Conservation (phyloP, 441 rosid species). For the Pelargonium cotyledonis region DNA sequence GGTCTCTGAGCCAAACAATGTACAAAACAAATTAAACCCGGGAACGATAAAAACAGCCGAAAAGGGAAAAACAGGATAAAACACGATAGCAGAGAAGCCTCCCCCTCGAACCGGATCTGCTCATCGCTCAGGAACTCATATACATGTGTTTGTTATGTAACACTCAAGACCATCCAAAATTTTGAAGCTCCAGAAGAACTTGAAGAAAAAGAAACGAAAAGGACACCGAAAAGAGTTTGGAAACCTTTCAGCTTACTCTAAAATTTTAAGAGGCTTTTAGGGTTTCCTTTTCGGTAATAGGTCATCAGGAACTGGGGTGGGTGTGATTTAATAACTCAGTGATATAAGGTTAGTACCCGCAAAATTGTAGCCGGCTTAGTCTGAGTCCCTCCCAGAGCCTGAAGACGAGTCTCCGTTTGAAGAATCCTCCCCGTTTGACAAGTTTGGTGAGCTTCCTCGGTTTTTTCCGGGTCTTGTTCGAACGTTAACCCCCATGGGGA, state of each 20-base stretch:
- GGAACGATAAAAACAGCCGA: too few relatives aligned
- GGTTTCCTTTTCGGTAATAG: constrained; percentile 9
- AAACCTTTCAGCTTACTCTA: constrained; percentile 11
- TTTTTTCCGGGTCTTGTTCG: constrained; percentile 47
- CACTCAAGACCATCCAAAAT: constrained; percentile 32
- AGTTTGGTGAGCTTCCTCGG: constrained; percentile 24
- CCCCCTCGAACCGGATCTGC: constrained; percentile 11
- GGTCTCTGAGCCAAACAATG: constrained; percentile 1
- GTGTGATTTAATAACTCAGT: constrained; percentile 15
- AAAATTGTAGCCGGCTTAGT: constrained; percentile 25
- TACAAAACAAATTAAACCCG: constrained; percentile 4
- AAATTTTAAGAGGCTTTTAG: constrained; percentile 14
- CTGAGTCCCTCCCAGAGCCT: constrained; percentile 37
- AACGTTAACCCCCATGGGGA: constrained; percentile 50
- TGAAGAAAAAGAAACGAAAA: constrained; percentile 14
- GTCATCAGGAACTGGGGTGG: constrained; percentile 18
- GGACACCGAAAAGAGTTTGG: neutral
- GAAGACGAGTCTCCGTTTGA: constrained; percentile 26
- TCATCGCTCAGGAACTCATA: constrained; percentile 16
- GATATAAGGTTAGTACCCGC: constrained; percentile 37
- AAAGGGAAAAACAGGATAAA: neutral
- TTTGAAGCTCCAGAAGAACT: constrained; percentile 34
- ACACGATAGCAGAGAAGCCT: constrained; percentile 12
- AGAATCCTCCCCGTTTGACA: constrained; percentile 32
- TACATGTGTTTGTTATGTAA: constrained; percentile 12